Conservation (phyloP, 331 rosid genomes). For the Malus hybrid region DNA sequence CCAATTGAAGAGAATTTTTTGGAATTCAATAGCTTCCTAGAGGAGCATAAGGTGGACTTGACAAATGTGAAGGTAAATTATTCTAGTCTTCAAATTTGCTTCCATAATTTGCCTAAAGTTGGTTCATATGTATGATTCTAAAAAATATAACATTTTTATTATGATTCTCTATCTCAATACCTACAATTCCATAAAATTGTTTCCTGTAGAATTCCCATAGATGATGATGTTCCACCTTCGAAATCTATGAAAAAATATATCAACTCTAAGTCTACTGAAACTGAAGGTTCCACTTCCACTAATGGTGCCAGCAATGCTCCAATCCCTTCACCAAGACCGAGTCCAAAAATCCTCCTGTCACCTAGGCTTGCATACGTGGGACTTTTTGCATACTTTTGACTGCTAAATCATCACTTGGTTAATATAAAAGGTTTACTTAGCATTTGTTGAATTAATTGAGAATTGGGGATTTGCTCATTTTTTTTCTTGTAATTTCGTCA, state of each 20-base stretch:
- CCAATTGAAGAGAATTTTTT: constrained; percentile 57
- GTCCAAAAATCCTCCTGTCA: constrained; percentile 45
- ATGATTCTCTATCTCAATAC: too few species aligned
- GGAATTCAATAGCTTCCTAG: constrained; percentile 56
- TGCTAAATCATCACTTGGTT: not conserved
- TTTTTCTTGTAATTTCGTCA: too few species aligned
- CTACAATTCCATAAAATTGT: not conserved
- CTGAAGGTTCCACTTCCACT: constrained; percentile 6
- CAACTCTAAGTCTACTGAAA: not conserved
- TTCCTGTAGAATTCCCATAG: constrained; percentile 42
- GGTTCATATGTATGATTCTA: not conserved
- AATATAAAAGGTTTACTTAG: not conserved
- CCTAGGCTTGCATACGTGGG: constrained; percentile 51
- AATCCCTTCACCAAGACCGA: constrained; percentile 66
- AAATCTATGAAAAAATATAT: not conserved
- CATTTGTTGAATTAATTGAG: too few species aligned
- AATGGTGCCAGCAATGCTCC: constrained; percentile 19
- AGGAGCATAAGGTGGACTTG: constrained; percentile 56
- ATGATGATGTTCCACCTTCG: constrained; percentile 52
- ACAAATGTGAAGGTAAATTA: constrained; percentile 62
- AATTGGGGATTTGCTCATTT: too few species aligned
- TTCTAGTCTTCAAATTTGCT: not conserved
- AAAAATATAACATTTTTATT: not conserved
- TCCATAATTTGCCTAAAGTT: not conserved
- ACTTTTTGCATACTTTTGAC: constrained; percentile 20